A percentile compares a stretch with the other conserved stretches of the same genome.
These are phyloP conservation scores for Globisporangium canariense DNA, from an alignment of 352 stramenopile species.

Conservation along the genomic window DNA sequence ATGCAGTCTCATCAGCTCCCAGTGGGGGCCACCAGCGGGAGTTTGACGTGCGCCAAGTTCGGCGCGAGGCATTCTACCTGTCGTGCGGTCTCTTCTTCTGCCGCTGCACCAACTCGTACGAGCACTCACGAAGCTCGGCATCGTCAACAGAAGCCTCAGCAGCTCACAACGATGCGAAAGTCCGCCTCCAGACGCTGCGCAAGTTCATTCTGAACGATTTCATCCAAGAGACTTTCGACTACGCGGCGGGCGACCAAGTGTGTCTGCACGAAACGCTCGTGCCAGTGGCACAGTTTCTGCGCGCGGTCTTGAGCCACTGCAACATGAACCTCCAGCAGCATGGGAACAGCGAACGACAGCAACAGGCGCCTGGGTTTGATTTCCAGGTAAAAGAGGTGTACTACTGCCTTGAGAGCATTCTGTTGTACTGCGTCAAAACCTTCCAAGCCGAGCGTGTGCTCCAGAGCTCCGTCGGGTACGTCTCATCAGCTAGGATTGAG, in stretches of 20 bases:
- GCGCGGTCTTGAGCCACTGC: constrained; percentile 59
- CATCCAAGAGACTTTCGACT: constrained; percentile 43
- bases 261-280: constrained; percentile 62
- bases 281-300: constrained; percentile 62
- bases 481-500: not conserved
- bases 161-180: constrained; percentile 6
- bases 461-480: constrained; percentile 20
- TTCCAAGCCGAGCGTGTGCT: constrained; percentile 10
- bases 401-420: constrained; percentile 11
- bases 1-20: not conserved
- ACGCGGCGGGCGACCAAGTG: constrained; percentile 20
- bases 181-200: constrained; percentile 38
- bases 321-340: constrained; percentile 36
- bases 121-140: constrained; percentile 34
- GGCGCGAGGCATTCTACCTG: constrained; percentile 78
- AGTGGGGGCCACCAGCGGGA: constrained; percentile 5
- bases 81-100: constrained; percentile 70
- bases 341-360: not conserved
- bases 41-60: constrained; percentile 46
- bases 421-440: constrained; percentile 16
- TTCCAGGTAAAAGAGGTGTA: constrained; percentile 16
- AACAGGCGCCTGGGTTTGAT: constrained; percentile 21
- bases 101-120: constrained; percentile 57
- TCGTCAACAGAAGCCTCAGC: not conserved
- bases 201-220: constrained; percentile 60